phyloP scores from a whole-genome alignment of 768 basidiomycete species.

The Pulveroboletus sp. region DNA sequence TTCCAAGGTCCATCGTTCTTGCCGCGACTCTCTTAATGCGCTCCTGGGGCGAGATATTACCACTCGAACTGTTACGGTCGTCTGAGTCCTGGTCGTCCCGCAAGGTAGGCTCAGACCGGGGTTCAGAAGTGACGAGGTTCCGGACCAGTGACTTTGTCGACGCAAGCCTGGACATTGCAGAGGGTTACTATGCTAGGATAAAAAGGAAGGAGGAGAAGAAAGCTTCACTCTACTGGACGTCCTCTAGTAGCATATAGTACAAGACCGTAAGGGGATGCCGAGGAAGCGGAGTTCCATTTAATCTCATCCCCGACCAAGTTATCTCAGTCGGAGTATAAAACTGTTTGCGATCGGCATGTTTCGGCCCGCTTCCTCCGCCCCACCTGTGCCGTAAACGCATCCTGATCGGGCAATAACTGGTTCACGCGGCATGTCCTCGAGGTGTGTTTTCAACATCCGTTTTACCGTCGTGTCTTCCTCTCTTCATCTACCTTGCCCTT shows the following conservation, averaged over 20 bases:
- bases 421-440: constrained; percentile 23
- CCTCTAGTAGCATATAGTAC: constrained; percentile 21
- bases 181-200: constrained; percentile 9
- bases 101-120: constrained; percentile 33
- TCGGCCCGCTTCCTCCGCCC: constrained; percentile 16
- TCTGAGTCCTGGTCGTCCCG: constrained; percentile 30
- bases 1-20: constrained; percentile 63
- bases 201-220: constrained; percentile 3
- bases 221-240: constrained; percentile 10
- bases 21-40: constrained; percentile 54
- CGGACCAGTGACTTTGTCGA: constrained; percentile 22
- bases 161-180: constrained; percentile 24
- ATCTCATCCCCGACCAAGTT: no score
- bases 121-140: constrained; percentile 23
- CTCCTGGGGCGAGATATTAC: constrained; percentile 34
- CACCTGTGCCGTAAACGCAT: constrained; percentile 5
- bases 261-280: neutral
- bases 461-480: constrained; percentile 14
- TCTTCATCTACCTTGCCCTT: constrained; percentile 15
- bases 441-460: constrained; percentile 21
- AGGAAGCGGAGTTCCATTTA: constrained; percentile 1
- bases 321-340: constrained; percentile 17
- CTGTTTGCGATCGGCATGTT: constrained; percentile 4
- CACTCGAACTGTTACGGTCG: constrained; percentile 26
- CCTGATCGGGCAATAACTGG: neutral